Evolutionary conservation across 345 rosid genomes (phyloP), one percentile per base, ranked within the genome.

Genomic region (Ricinus communis): DNA sequence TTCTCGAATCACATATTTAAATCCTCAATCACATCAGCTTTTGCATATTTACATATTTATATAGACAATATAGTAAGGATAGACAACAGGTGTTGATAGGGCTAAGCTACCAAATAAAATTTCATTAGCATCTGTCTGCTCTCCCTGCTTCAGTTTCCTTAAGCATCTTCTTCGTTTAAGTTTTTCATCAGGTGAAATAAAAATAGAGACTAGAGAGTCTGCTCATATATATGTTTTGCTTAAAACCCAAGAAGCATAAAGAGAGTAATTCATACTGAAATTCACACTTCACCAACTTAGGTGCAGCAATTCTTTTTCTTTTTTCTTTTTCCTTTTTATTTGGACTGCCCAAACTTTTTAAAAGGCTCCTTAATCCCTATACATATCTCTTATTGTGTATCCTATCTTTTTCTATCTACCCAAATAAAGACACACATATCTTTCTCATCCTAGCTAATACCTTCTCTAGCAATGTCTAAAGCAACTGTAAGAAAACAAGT

Each of bases 201-300:
- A 46, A 12, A 16, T 43, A 43, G 47, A 43, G 2, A 1, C 31
- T 10, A 4, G 12, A 14, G 13, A 6, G 16, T 22, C 54, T 13
- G 8, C 31, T 36, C n/a, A 31, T 8, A 15, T 45, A 46, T 38
- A 11, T 30, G 24, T 70, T 62, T 80, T 78, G 81, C 84, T 85
- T 83, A 67, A 63, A 81, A 66, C 56, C 65, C 43, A 83, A 81
- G 83, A 56, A 70, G 71, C 27, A 71, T 46, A 54, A 12, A 49
- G 52, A 43, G 18, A 55, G 40, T 50, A 63, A 57, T 70, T 25
- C 61, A 38, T 70, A 36, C 77, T 83, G 92, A 87, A 81, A 82
- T 78, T 67, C 85, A 86, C 93, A 78, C 59, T 77, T 81, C 87
- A 89, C 90, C 98, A 82, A 90, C 89, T 85, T 77, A 53, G 73